Conservation (phyloP, 441 rosid species). For the Melianthus villosus region DNA sequence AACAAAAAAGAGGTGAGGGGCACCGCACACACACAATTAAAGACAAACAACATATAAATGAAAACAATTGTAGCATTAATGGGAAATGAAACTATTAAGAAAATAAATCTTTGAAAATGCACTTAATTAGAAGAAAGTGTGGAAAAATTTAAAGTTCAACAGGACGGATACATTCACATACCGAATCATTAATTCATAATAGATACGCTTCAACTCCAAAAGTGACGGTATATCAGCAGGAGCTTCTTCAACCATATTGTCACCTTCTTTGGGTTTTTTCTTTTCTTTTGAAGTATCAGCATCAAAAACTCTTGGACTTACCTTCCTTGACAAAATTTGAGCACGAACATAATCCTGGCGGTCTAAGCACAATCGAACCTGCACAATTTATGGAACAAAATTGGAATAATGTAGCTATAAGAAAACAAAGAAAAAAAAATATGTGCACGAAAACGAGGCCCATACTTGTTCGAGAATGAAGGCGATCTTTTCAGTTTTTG, state of each 20-base stretch:
- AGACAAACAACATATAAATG: too few species aligned
- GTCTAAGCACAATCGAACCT: constrained; percentile 93
- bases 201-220: constrained; percentile 68
- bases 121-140: too few species aligned
- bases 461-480: constrained; percentile 92
- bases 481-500: constrained; percentile 93
- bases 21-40: too few species aligned
- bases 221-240: constrained; percentile 85
- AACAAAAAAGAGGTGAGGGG: too few species aligned
- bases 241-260: constrained; percentile 70
- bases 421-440: neutral
- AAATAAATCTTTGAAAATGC: too few species aligned
- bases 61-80: too few species aligned
- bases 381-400: constrained; percentile 10
- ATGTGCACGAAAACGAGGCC: neutral
- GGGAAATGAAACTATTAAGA: too few species aligned
- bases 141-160: too few species aligned
- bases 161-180: constrained; percentile 12
- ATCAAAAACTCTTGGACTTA: constrained; percentile 76
- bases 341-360: constrained; percentile 89
- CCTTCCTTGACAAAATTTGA: constrained; percentile 86
- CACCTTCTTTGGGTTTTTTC: constrained; percentile 93
- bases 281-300: constrained; percentile 65
- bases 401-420: neutral
- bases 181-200: constrained; percentile 88